Base-by-base conservation (phyloP, 495 filamentous ascomycete genomes). In the Penicillium flavigenum region DNA sequence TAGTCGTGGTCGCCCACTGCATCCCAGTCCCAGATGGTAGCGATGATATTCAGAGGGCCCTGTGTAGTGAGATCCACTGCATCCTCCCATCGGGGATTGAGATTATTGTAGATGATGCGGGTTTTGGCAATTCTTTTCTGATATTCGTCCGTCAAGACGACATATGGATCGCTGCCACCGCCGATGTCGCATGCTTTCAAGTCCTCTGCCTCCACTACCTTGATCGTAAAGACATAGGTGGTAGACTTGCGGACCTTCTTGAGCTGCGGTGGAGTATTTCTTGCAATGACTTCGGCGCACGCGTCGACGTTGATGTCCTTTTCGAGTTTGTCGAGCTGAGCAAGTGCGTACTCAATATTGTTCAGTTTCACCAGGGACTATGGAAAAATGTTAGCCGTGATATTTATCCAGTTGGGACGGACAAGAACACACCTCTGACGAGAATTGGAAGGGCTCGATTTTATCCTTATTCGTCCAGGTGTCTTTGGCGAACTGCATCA, bases 11-110 rank as follows among this genome's bases (percentile, higher is more conserved):
- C 95, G 42, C 95, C 94, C 54, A 99, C 84, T 14, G 90, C 88
- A 76, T 99, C 95, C 85, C 92, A 95, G 74, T 99, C 95, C 95
- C 95, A 99, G 26, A 98, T 88, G 1, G 94, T 99, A 24, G 92
- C 92, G 60, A 97, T 94, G 63, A 99, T 86, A 63, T 96, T 96
- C 41, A 98, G 76, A 34, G 93, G 85, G 1, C 95, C 92, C 51
- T 88, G 84, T 0, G 95, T 96, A 20, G 91, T 93, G 62, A 99
- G 96, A 66, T 99, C 95, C 16, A 97, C 86, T 3, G 90, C 88
- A 73, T 98, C 95, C 64, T 99, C 95, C 95, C 95, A 99, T 16
- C 95, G 86, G 19, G 95, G 95, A 67, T 95, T 99, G 20, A 99
- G 81, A 62, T 88, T 96, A 55, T 87, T 83, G 72, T 92, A 93